Evolutionary conservation across 2,329 filamentous ascomycete species (phyloP).

Genomic region (Xylaria sp.): DNA sequence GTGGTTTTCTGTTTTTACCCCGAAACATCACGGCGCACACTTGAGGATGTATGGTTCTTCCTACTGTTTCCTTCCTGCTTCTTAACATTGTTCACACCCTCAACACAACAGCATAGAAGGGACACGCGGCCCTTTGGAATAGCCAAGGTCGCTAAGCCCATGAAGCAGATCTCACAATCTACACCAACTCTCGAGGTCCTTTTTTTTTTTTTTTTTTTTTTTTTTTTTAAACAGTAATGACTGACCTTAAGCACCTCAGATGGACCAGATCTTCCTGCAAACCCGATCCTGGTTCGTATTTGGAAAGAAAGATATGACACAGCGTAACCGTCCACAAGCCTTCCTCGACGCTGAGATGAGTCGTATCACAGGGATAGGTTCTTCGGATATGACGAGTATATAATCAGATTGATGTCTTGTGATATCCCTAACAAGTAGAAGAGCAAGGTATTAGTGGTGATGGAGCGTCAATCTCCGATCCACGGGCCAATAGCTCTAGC

Average conservation of each 20-base stretch:
- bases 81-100: not conserved
- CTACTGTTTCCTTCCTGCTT: not conserved
- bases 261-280: slow-evolving; percentile 30
- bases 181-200: slow-evolving; percentile 1
- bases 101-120: not conserved
- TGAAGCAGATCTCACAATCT: not conserved
- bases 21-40: slow-evolving; percentile 47
- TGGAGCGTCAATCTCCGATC: no score
- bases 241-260: not conserved
- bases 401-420: no score
- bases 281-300: slow-evolving; percentile 29
- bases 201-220: no score
- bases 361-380: slow-evolving; percentile 11
- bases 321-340: slow-evolving; percentile 20
- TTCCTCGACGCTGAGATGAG: slow-evolving; percentile 24
- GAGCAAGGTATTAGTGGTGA: no score
- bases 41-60: slow-evolving; percentile 50
- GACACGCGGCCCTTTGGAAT: no score
- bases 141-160: not conserved
- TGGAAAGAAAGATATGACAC: slow-evolving; percentile 26
- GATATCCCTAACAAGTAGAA: no score
- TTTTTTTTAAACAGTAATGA: not conserved
- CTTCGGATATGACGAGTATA: not conserved
- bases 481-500: no score
- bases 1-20: slow-evolving; percentile 50